phyloP scores from a whole-genome alignment of 208 protist genomes.

The Trypanosoma congolense region DNA sequence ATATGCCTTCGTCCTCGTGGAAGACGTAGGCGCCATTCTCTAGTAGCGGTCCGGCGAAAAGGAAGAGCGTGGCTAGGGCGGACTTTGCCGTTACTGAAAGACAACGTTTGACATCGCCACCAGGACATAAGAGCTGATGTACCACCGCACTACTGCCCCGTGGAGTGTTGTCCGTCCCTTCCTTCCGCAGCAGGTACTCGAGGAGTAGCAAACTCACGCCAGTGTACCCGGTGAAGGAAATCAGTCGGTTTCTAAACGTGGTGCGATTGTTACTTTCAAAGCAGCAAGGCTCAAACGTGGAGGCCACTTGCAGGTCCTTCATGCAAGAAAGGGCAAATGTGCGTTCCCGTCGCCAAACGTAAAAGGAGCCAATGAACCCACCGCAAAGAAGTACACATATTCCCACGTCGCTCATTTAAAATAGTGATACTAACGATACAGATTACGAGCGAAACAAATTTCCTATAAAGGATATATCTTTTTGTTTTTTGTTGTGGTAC shows the following conservation, averaged over 20 bases:
- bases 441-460: no score
- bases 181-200: slow-evolving; percentile 10
- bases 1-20: neutral
- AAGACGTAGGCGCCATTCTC: slow-evolving; percentile 13
- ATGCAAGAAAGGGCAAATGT: slow-evolving; percentile 24
- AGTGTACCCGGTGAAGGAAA: slow-evolving; percentile 23
- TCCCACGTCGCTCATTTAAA: slow-evolving; percentile 29
- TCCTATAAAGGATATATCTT: no score
- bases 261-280: slow-evolving; percentile 38
- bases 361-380: slow-evolving; percentile 59
- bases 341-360: slow-evolving; percentile 47
- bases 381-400: slow-evolving; percentile 21
- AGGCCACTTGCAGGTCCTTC: slow-evolving; percentile 31
- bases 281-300: slow-evolving; percentile 20
- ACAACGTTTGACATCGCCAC: neutral
- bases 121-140: neutral
- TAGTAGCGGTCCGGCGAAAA: slow-evolving; percentile 40
- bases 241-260: slow-evolving; percentile 32
- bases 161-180: neutral
- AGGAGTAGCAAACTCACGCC: slow-evolving; percentile 15
- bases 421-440: neutral
- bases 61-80: slow-evolving; percentile 26
- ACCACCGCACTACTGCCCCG: slow-evolving; percentile 6
- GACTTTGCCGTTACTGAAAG: slow-evolving; percentile 7
- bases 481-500: no score